Evolutionary conservation across 495 filamentous ascomycete genomes (phyloP).

Genomic region (Bacidia rubella): DNA sequence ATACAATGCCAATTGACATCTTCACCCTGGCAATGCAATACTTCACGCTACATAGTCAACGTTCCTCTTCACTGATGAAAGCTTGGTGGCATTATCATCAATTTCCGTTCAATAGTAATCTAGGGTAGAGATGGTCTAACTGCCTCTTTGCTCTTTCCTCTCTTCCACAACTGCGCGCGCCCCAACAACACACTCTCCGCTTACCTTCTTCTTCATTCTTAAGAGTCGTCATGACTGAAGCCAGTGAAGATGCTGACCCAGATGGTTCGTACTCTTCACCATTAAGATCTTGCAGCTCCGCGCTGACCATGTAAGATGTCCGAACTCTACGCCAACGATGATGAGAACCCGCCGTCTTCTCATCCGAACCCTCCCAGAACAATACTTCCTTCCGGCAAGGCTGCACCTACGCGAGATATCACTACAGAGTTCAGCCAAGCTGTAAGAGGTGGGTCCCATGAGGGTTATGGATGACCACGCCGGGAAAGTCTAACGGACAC

Average conservation of each 20-base stretch:
- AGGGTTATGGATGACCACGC: not conserved
- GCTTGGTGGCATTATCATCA: no score
- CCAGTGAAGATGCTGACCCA: not conserved
- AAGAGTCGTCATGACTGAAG: not conserved
- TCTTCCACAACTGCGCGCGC: no score
- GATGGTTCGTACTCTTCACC: not conserved
- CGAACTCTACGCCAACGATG: not conserved
- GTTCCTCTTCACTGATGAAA: no score
- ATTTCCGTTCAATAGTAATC: no score
- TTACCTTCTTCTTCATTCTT: not conserved
- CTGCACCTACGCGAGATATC: slow-evolving; percentile 8
- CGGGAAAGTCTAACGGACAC: not conserved
- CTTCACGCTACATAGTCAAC: no score
- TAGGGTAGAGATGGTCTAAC: no score
- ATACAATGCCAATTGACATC: no score
- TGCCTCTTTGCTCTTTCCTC: no score
- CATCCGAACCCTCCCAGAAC: not conserved
- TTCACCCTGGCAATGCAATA: no score
- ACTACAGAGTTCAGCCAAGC: slow-evolving; percentile 10
- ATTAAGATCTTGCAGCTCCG: not conserved
- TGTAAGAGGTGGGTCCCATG: not conserved
- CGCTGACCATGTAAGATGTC: not conserved
- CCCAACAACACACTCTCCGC: no score
- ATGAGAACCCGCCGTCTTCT: not conserved
- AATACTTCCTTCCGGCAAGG: not conserved